phyloP scores from a whole-genome alignment of 2,329 filamentous ascomycete genomes.

The Fusarium hostae region DNA sequence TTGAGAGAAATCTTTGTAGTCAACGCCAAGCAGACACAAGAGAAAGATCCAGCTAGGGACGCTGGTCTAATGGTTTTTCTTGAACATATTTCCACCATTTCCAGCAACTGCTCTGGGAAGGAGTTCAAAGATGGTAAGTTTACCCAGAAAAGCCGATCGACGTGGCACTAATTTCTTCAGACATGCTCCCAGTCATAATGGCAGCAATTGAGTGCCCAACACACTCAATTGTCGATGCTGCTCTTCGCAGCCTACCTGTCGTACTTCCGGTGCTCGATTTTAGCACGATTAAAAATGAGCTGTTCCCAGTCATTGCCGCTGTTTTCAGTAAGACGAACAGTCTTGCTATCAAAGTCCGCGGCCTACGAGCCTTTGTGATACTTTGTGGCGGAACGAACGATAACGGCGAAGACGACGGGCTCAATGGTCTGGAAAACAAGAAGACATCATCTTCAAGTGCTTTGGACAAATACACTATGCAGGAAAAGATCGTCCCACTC shows the following conservation, averaged over 20 bases:
- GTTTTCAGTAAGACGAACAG: constrained; percentile 96
- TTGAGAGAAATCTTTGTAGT: constrained; percentile 84
- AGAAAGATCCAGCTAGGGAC: constrained; percentile 85
- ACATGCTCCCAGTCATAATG: constrained; percentile 87
- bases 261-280: constrained; percentile 94
- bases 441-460: constrained; percentile 78
- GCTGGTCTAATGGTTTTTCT: constrained; percentile 91
- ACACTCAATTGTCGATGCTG: constrained; percentile 87
- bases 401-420: constrained; percentile 70
- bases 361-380: constrained; percentile 88
- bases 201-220: constrained; percentile 89
- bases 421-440: constrained; percentile 77
- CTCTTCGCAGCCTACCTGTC: constrained; percentile 79
- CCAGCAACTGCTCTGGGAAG: constrained; percentile 85
- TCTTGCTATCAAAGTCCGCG: constrained; percentile 92
- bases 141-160: constrained; percentile 5
- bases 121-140: constrained; percentile 90
- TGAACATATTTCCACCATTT: constrained; percentile 80
- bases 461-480: constrained; percentile 96
- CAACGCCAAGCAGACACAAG: constrained; percentile 66
- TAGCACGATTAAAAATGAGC: constrained; percentile 94
- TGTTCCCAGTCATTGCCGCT: constrained; percentile 89
- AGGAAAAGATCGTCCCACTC: constrained; percentile 94
- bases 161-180: constrained; percentile 54
- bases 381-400: constrained; percentile 81